Evolutionary conservation across 805 yeast species (phyloP).

Genomic region (Schizosaccharomyces japonicus): DNA sequence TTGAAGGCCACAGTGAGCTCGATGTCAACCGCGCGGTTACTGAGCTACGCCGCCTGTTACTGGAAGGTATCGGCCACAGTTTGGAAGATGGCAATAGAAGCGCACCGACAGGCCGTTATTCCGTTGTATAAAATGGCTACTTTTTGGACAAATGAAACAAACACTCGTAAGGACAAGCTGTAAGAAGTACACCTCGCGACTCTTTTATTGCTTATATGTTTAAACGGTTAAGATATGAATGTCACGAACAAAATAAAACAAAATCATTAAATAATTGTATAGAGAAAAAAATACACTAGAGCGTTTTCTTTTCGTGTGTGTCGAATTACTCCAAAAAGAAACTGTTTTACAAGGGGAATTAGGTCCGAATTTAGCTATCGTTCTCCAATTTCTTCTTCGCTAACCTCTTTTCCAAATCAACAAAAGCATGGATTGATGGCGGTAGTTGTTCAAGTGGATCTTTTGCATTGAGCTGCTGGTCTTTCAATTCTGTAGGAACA

Average conservation of each 20-base stretch:
- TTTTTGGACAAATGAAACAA: too few species aligned
- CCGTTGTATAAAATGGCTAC: conserved; percentile 10
- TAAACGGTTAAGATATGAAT: too few species aligned
- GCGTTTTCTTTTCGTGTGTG: too few species aligned
- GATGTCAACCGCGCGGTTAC: conserved; percentile 13
- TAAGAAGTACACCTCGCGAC: too few species aligned
- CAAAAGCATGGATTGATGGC: not conserved
- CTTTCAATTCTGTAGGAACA: not conserved
- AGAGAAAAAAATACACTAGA: too few species aligned
- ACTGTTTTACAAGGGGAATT: too few species aligned
- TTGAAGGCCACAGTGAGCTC: conserved; percentile 33
- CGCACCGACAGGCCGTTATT: conserved; percentile 10
- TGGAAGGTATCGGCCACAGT: conserved; percentile 12
- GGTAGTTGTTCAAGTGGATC: not conserved
- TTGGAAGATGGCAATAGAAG: conserved; percentile 10
- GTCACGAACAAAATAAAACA: too few species aligned
- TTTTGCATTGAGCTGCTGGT: not conserved
- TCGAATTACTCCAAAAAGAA: too few species aligned
- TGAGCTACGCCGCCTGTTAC: conserved; percentile 11
- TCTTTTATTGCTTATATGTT: too few species aligned
- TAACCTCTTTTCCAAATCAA: not conserved
- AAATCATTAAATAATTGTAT: too few species aligned
- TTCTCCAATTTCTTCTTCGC: not conserved
- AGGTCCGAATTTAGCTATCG: too few species aligned
- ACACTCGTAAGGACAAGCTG: too few species aligned